A percentile compares a stretch with the other conserved stretches of the same genome.
Conservation (phyloP, 371 early-diverging fungal species). For the Mucor mucedo region DNA sequence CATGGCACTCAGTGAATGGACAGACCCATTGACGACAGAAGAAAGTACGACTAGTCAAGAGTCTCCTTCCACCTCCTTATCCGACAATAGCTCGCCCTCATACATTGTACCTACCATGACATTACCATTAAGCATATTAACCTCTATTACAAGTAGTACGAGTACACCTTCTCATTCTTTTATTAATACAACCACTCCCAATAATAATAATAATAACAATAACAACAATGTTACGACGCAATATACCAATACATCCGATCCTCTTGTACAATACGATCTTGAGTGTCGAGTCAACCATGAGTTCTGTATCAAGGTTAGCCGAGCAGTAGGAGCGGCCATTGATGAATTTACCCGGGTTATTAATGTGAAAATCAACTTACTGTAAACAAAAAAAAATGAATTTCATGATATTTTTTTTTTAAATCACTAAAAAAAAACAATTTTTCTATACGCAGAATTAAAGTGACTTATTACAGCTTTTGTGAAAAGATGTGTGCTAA, state of each 20-base stretch:
- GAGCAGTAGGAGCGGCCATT: slow-evolving; percentile 40
- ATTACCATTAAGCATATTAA: not conserved
- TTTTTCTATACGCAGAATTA: slow-evolving; percentile 15
- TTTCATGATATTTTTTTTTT: not conserved
- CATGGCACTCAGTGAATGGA: no score
- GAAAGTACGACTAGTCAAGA: not conserved
- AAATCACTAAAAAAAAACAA: no score
- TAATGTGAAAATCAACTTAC: slow-evolving; percentile 40
- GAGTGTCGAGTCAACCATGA: slow-evolving; percentile 33
- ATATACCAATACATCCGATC: slow-evolving; percentile 32
- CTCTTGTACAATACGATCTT: slow-evolving; percentile 32
- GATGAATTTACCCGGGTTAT: slow-evolving; percentile 44
- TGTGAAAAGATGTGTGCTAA: slow-evolving; percentile 44
- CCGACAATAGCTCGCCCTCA: not conserved
- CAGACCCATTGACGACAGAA: not conserved
- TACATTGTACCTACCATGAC: not conserved
- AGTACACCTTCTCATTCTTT: not conserved
- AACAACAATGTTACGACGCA: not conserved
- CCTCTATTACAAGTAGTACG: not conserved
- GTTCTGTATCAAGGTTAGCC: slow-evolving; percentile 44
- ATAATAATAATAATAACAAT: not conserved
- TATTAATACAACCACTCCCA: slow-evolving; percentile 4
- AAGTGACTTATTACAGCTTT: slow-evolving; percentile 37
- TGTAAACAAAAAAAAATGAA: slow-evolving; percentile 27
- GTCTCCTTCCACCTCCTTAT: no score